Evolutionary conservation across 768 basidiomycete species (phyloP).

Genomic region (Trametes cingulata): DNA sequence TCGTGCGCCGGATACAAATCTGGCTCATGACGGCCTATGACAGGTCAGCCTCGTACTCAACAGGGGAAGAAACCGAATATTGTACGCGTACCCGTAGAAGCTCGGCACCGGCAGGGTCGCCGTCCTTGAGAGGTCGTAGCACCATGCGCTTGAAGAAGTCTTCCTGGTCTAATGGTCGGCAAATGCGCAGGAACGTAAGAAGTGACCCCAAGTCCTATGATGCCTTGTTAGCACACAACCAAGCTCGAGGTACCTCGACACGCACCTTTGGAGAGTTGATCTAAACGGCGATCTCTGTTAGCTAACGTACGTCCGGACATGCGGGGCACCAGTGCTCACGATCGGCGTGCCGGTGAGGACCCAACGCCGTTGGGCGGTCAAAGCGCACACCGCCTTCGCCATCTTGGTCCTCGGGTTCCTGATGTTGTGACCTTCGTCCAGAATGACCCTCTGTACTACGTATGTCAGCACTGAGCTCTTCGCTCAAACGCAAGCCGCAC

Average conservation of each 20-base stretch:
- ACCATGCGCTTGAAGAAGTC: slow-evolving; percentile 81
- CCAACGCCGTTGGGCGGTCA: slow-evolving; percentile 77
- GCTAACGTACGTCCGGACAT: no score
- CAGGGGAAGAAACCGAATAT: no score
- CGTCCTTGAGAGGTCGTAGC: slow-evolving; percentile 74
- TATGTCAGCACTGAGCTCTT: neutral
- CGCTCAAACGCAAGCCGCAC: slow-evolving; percentile 2
- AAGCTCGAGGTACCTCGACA: no score
- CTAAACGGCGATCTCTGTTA: slow-evolving; percentile 35
- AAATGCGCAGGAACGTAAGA: slow-evolving; percentile 82
- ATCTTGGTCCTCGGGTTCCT: slow-evolving; percentile 88
- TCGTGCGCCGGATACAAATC: slow-evolving; percentile 78
- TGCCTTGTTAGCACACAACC: neutral
- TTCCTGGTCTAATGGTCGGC: slow-evolving; percentile 78
- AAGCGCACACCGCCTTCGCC: slow-evolving; percentile 62
- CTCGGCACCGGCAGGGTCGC: slow-evolving; percentile 65
- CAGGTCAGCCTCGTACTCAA: neutral
- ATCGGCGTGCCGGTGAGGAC: slow-evolving; percentile 86
- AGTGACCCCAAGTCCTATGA: slow-evolving; percentile 85
- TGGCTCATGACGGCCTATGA: slow-evolving; percentile 73
- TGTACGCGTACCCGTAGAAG: slow-evolving; percentile 57
- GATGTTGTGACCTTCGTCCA: slow-evolving; percentile 89
- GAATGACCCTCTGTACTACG: slow-evolving; percentile 61
- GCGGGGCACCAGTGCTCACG: slow-evolving; percentile 44
- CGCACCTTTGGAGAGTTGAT: slow-evolving; percentile 77